Conservation (phyloP, 257 asterid species). For the Gentiana dahurica region DNA sequence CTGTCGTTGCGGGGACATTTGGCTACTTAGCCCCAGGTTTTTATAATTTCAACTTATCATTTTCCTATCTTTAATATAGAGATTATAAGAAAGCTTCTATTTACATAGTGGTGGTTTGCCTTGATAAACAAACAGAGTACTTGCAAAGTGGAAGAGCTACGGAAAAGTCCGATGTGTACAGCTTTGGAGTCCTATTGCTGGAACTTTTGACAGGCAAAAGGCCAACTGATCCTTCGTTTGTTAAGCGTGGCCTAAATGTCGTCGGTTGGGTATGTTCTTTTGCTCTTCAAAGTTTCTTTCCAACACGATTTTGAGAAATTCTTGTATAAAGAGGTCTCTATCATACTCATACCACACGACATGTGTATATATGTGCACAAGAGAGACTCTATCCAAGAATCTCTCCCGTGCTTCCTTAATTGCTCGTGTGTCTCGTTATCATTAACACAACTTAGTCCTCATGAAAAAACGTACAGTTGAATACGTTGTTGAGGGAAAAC, state of each 20-base stretch:
- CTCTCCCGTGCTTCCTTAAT: too few relatives aligned
- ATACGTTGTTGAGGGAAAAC: conserved; percentile 55
- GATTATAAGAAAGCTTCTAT: too few relatives aligned
- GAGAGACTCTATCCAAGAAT: too few relatives aligned
- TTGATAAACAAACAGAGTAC: conserved; percentile 42
- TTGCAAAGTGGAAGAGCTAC: conserved; percentile 96
- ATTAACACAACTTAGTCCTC: too few relatives aligned
- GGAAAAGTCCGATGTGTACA: conserved; percentile 79
- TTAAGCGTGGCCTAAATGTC: conserved; percentile 67
- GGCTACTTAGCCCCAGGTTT: conserved; percentile 97
- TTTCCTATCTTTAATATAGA: too few relatives aligned
- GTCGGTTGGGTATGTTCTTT: conserved; percentile 79
- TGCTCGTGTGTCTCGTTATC: too few relatives aligned
- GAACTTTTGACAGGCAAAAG: conserved; percentile 92
- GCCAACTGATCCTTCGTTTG: conserved; percentile 86
- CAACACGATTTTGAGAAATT: too few relatives aligned
- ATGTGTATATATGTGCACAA: too few relatives aligned
- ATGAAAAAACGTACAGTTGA: conserved; percentile 37
- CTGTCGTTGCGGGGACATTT: conserved; percentile 96
- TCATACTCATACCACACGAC: too few relatives aligned
- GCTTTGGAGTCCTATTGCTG: conserved; percentile 86
- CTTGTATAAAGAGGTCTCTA: too few relatives aligned
- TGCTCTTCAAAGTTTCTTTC: background rate
- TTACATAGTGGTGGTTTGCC: too few relatives aligned
- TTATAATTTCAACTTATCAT: background rate